Base-by-base conservation (phyloP, 192 early-diverging fungal genomes). In the Backusella tarrabulga region DNA sequence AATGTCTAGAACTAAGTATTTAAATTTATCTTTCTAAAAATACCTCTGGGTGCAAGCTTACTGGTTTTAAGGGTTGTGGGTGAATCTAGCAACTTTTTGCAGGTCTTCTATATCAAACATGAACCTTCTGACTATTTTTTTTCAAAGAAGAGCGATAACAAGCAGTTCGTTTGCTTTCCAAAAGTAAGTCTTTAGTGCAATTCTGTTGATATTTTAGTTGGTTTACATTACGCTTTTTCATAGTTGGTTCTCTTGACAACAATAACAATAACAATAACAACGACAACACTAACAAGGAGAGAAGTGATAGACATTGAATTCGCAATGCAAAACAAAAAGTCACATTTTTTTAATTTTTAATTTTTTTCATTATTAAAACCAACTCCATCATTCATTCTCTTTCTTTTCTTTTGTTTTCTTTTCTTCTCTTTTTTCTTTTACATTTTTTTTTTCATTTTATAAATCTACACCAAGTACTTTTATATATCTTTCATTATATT, bases 241-340 rank as follows among this genome's bases (percentile, higher is more conserved):
- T 11, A 40, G 9, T 40, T 11, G 11, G 38, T 40, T 12, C 9
- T 40, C 38, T 40, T 40, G 67, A 35, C 17, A 38, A 70, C 38
- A 70, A 19, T 40, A 32, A 32, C 32, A 70, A 19, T 40, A 32
- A 32, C 32, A 32, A 32, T 32, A 67, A 14, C 66, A 23, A 34
- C 5, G 23, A 67, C 15, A 34, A 70, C 38, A 11, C 3, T 12
- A 40, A 40, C 38, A 38, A 38, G 34, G 21, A 70, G 38, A 70
- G 19, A 69, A 38, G 36, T 9, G 35, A n/a, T 34, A 15, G 36
- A 68, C 19, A 68, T 34, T 14, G 8, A 68, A 50, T 50, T 19
- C 46, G 56, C 56, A 63, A 63, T 63, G 56, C 67, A 70, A 70
- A 70, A 40, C 21, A 70, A 70, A 70, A 41, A 70, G 34, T 68